phyloP scores from a whole-genome alignment of 768 basidiomycete species.

The Tylopilus felleus region DNA sequence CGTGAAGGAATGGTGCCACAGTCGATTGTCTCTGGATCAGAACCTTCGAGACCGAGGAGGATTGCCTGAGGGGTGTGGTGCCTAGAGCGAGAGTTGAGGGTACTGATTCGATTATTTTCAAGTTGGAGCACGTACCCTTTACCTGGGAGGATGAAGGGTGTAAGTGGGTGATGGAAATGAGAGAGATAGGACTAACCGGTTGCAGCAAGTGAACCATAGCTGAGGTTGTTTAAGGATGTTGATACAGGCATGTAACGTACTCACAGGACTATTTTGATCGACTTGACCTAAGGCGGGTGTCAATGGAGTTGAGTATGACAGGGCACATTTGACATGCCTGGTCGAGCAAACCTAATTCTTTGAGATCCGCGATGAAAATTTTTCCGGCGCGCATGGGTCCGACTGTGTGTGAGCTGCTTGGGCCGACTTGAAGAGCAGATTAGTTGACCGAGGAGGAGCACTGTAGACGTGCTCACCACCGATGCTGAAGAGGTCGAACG shows the following conservation, averaged over 20 bases:
- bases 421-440: conserved; percentile 47
- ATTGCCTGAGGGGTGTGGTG: conserved; percentile 89
- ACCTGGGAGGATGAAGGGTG: conserved; percentile 38
- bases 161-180: conserved; percentile 3
- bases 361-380: conserved; percentile 78
- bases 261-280: conserved; percentile 82
- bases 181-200: conserved; percentile 53
- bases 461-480: conserved; percentile 54
- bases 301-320: neutral
- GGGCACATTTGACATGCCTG: conserved; percentile 43
- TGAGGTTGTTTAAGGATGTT: conserved; percentile 25
- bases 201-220: conserved; percentile 91
- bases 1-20: conserved; percentile 78
- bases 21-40: conserved; percentile 92
- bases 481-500: conserved; percentile 91
- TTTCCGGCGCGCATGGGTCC: conserved; percentile 90
- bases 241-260: conserved; percentile 16
- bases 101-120: too few relatives aligned
- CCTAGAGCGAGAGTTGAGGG: conserved; percentile 43
- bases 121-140: conserved; percentile 57
- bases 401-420: conserved; percentile 64
- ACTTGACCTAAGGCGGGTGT: conserved; percentile 46
- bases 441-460: neutral
- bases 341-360: conserved; percentile 63
- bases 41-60: conserved; percentile 79